These are phyloP conservation scores for Oxalis stricta DNA, from an alignment of 441 rosid species.

Conservation along the genomic window DNA sequence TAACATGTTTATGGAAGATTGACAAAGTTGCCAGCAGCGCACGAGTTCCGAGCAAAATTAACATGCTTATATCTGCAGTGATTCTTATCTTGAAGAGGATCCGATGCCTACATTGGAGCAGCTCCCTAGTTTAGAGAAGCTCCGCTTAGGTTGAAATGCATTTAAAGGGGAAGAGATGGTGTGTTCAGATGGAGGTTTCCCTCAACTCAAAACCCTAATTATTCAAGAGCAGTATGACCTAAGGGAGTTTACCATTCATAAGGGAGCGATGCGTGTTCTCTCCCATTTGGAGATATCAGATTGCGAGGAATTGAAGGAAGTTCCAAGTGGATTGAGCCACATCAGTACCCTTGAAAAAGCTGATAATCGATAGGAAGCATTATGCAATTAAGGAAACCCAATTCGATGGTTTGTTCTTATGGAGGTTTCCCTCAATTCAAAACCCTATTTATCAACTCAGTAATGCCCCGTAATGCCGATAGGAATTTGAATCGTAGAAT, in stretches of 20 bases:
- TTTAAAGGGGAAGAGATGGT: background rate
- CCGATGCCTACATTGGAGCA: constrained; percentile 2
- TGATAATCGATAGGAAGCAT: too few species aligned
- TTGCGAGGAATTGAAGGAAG: too few species aligned
- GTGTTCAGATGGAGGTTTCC: background rate
- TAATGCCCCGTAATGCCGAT: too few species aligned
- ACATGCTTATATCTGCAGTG: constrained; percentile 19
- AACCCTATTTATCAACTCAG: background rate
- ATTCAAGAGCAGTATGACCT: background rate
- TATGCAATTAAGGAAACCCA: too few species aligned
- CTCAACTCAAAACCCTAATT: background rate
- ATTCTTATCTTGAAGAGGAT: constrained; percentile 9
- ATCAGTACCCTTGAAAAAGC: too few species aligned
- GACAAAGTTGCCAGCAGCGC: constrained; percentile 15
- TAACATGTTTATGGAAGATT: constrained; percentile 17
- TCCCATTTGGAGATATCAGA: background rate
- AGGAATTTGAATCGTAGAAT: too few species aligned
- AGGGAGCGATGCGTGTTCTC: background rate
- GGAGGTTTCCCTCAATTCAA: background rate
- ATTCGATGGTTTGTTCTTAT: too few species aligned
- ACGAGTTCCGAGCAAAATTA: constrained; percentile 16
- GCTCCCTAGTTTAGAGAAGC: background rate
- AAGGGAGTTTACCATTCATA: background rate
- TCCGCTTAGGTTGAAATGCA: background rate
- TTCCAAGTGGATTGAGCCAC: too few species aligned